Conservation (phyloP, 352 stramenopile species). For the Phytophthora hybrid region DNA sequence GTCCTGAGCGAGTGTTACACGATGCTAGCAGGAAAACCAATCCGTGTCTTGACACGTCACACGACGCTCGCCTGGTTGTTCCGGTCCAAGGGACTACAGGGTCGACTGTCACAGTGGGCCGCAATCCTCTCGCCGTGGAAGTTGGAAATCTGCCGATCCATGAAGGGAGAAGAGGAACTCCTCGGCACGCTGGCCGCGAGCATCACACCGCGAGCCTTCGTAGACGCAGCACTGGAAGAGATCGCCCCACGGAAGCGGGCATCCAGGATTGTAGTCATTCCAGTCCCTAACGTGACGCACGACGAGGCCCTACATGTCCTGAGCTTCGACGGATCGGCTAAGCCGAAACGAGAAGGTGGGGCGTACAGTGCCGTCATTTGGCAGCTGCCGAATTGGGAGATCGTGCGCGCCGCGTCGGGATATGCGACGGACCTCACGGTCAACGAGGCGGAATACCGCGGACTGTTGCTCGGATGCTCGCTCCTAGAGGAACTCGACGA, state of each 20-base stretch:
- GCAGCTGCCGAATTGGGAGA: conserved; percentile 19
- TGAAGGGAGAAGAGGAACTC: conserved; percentile 6
- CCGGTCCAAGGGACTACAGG: not conserved
- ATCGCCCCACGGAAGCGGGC: not conserved
- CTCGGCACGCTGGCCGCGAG: not conserved
- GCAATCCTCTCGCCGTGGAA: no score
- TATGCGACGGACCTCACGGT: conserved; percentile 20
- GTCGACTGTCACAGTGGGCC: no score
- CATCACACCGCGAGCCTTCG: conserved; percentile 5
- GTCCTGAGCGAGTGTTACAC: not conserved
- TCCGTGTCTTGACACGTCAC: conserved; percentile 9
- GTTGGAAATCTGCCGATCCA: conserved; percentile 6
- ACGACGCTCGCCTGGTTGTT: conserved; percentile 2
- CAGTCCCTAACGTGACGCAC: not conserved
- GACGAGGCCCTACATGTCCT: not conserved
- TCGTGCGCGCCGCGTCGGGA: not conserved
- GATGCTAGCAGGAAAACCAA: conserved; percentile 2
- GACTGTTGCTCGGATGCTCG: no score
- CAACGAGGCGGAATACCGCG: conserved; percentile 4
- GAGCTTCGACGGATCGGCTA: conserved; percentile 23
- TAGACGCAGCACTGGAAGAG: not conserved
- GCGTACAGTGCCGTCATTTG: conserved; percentile 12
- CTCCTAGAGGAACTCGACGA: no score
- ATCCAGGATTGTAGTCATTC: not conserved
- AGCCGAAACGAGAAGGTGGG: conserved; percentile 1